These are phyloP conservation scores for Lindgomyces ingoldianus DNA, from an alignment of 495 filamentous ascomycete genomes.

Conservation along the genomic window DNA sequence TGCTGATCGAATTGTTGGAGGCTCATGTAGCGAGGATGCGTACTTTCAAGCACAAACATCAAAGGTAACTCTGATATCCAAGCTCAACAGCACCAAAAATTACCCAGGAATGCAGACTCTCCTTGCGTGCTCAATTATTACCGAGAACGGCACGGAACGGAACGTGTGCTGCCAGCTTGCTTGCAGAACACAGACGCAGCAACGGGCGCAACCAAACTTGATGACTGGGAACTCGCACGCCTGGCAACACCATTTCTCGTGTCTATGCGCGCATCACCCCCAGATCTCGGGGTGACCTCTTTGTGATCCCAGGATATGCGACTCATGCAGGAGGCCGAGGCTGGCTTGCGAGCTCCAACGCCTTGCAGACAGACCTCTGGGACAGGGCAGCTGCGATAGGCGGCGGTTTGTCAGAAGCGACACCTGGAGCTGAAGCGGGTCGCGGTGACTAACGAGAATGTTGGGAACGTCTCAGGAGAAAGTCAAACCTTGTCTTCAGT, in stretches of 20 bases:
- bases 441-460: not conserved
- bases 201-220: not conserved
- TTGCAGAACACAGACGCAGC: slow-evolving; percentile 15
- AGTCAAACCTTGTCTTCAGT: not conserved
- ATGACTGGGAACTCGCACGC: not conserved
- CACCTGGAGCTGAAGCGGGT: not conserved
- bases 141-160: slow-evolving; percentile 10
- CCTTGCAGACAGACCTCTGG: slow-evolving; percentile 5
- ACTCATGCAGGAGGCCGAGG: slow-evolving; percentile 16
- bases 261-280: not conserved
- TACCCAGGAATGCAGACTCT: too few relatives aligned
- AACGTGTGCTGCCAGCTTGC: slow-evolving; percentile 5
- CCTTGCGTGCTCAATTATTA: not conserved
- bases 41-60: too few relatives aligned
- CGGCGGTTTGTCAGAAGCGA: not conserved
- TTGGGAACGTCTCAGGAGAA: slow-evolving; percentile 6
- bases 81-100: too few relatives aligned
- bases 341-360: slow-evolving; percentile 11
- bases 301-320: slow-evolving; percentile 2
- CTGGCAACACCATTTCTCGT: not conserved
- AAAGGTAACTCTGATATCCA: too few relatives aligned
- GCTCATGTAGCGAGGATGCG: too few relatives aligned
- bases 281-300: not conserved
- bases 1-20: too few relatives aligned
- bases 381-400: not conserved